These are phyloP conservation scores for Solanum sejunctum DNA, from an alignment of 257 asterid species.

Conservation along the genomic window DNA sequence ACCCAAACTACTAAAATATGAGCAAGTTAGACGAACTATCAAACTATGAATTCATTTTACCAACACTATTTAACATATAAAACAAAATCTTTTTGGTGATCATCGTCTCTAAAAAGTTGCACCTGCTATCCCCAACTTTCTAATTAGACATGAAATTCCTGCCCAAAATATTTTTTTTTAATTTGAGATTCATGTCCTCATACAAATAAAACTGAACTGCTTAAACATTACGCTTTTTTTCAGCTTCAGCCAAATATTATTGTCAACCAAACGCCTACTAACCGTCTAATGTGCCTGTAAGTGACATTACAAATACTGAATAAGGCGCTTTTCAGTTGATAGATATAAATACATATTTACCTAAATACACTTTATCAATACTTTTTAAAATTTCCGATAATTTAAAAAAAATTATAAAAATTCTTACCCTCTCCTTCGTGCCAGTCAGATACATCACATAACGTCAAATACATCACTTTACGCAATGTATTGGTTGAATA, in stretches of 20 bases:
- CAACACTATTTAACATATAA: not conserved
- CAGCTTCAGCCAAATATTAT: not conserved
- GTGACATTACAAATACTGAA: not conserved
- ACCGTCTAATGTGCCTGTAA: not conserved
- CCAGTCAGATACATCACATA: no score
- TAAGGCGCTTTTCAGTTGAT: not conserved
- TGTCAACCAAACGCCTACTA: not conserved
- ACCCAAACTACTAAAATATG: no score
- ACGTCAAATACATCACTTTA: no score
- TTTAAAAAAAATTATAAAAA: no score
- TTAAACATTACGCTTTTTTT: not conserved
- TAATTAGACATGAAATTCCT: not conserved
- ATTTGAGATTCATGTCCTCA: not conserved
- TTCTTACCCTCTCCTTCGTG: no score
- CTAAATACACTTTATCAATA: no score
- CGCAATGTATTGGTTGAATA: no score
- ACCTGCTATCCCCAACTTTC: not conserved
- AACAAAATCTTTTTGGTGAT: not conserved
- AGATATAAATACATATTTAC: not conserved
- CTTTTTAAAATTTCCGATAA: no score
- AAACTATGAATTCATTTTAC: no score
- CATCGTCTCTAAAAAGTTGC: not conserved
- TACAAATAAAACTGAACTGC: not conserved
- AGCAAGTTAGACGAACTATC: no score
- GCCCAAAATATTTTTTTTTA: not conserved